Base-by-base conservation (phyloP, 1,139 yeast genomes). In the Arxiozyma bovina region DNA sequence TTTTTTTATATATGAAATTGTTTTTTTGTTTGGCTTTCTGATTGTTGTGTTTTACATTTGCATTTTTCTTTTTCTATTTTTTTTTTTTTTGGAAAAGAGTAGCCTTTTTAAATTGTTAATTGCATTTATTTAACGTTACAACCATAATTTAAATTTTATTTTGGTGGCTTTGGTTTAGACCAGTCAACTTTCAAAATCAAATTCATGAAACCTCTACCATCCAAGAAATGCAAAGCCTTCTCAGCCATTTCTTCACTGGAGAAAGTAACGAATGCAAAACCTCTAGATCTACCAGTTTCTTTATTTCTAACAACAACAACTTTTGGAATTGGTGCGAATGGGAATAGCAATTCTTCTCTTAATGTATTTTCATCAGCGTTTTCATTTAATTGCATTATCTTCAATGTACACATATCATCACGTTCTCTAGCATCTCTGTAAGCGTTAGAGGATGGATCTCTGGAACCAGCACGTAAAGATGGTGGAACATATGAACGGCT, bases 221-320 rank as follows among this genome's bases (percentile, higher is more conserved):
- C 81, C 73, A 90, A 80, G 61, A 76, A 77, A 60, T 86, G 83
- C 74, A 86, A 77, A 50, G 97, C 98, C 62, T 71, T 73, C 73
- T 87, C 85, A 50, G 98, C 99, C 64, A 76, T 76, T 55, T 73
- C 72, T 67, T 82, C 85, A 58, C 84, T 77, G 51, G 79, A 80
- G 73, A 87, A 91, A 55, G 94, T 85, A 61, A 91, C 95, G 72
- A 89, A 93, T n/a, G 99, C 99, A 73, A 91, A 84, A 64, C 99
- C 99, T 76, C 93, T 86, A 55, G 96, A 87, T 71, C 86, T 86
- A 60, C 96, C 95, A 40, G 98, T 93, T 65, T 87, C 96, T 75
- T 90, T 86, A 76, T 91, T 89, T 75, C 89, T 85, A 59, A 90
- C 93, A 61, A 93, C 78, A 62, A 86, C 85, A 62, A 87, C 88